Percentiles rank a stretch among this genome's conserved stretches.
Conservation (phyloP, 768 basidiomycete species). For the Boletus coccyginus region DNA sequence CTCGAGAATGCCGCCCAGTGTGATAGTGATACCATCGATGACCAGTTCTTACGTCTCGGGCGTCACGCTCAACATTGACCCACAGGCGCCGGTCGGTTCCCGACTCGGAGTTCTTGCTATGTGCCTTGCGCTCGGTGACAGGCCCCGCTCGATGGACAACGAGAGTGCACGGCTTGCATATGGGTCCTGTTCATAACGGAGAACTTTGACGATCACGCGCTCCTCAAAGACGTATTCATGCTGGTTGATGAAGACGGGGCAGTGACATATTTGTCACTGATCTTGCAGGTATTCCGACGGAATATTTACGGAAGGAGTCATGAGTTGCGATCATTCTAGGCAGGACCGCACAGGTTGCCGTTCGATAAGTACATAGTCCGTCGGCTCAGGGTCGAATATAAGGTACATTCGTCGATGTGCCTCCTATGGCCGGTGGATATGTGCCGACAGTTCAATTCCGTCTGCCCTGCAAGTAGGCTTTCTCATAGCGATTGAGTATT, state of each 20-base stretch:
- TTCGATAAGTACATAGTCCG: not conserved
- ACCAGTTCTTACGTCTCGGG: conserved; percentile 5
- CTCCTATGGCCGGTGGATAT: not conserved
- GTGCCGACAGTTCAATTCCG: not conserved
- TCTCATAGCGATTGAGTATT: not conserved
- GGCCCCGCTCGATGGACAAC: not conserved
- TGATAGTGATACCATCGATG: conserved; percentile 5
- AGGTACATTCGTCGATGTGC: not conserved
- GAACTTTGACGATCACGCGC: conserved; percentile 9
- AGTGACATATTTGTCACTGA: conserved; percentile 4
- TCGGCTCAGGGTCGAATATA: conserved; percentile 15
- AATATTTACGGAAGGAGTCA: not conserved
- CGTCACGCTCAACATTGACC: not conserved
- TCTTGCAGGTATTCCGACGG: conserved; percentile 10
- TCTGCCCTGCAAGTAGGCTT: not conserved
- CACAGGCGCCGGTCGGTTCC: not conserved
- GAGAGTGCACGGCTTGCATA: conserved; percentile 4
- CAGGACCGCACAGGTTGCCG: not conserved
- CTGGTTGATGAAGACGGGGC: conserved; percentile 3
- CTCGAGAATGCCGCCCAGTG: conserved; percentile 9
- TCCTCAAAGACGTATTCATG: conserved; percentile 1
- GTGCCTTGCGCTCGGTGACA: conserved; percentile 1
- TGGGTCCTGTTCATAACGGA: conserved; percentile 9
- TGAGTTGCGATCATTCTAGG: conserved; percentile 3
- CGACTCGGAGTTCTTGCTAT: not conserved